Evolutionary conservation across 108 stramenopile species (phyloP).

Genomic region (Nitzschia palea): DNA sequence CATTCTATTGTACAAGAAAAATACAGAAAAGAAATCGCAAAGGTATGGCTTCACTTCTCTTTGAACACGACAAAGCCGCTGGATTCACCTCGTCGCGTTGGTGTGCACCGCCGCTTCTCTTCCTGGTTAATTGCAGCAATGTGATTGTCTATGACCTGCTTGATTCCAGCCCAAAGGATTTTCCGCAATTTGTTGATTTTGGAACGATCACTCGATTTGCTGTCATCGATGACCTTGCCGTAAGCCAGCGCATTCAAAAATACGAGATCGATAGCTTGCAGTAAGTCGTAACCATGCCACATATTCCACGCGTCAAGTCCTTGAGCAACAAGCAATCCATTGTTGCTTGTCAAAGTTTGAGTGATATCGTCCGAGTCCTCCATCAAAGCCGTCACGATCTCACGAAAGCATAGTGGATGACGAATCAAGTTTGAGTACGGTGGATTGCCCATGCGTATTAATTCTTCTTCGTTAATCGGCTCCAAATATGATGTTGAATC

Average conservation of each 20-base stretch:
- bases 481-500: constrained; percentile 48
- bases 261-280: constrained; percentile 74
- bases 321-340: constrained; percentile 37
- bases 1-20: not conserved
- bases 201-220: constrained; percentile 36
- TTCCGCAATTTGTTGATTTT: constrained; percentile 53
- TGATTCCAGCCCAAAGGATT: constrained; percentile 55
- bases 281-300: constrained; percentile 60
- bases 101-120: constrained; percentile 24
- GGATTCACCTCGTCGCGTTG: constrained; percentile 49
- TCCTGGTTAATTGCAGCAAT: constrained; percentile 10
- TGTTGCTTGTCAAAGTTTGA: constrained; percentile 14
- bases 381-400: constrained; percentile 49
- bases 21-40: not conserved
- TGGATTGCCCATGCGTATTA: constrained; percentile 26
- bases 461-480: constrained; percentile 41
- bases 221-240: constrained; percentile 35
- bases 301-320: constrained; percentile 57
- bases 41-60: constrained; percentile 7
- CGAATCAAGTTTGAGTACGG: constrained; percentile 46
- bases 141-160: constrained; percentile 29
- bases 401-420: constrained; percentile 63
- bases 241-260: constrained; percentile 69
- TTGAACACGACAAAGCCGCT: constrained; percentile 59
- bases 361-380: constrained; percentile 23